Evolutionary conservation across 768 basidiomycete genomes (phyloP), one percentile per base, ranked within the genome.

Genomic region (Calvatia gigantea): DNA sequence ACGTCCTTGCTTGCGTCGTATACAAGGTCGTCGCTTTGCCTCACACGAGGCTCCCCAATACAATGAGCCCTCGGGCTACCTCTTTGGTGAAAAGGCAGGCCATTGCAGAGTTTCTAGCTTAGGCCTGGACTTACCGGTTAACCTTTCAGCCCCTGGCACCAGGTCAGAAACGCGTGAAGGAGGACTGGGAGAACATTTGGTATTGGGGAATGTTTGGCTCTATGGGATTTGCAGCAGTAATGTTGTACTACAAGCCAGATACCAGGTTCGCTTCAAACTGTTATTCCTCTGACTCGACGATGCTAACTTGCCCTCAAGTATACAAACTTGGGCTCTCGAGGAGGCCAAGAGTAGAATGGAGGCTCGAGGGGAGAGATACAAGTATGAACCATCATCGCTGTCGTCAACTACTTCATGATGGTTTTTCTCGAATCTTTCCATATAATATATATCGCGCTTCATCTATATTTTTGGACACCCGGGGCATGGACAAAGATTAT

Each of bases 281-380:
- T 52, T 47, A 17, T 44, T 47, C 33, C 32, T 46, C 33, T 39
- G 11, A 33, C 29, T 17, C 23, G 9, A 29, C 44, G 11, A 27
- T 51, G 43, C 53, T 45, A 21, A 56, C 29, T 41, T 23, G 19
- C 46, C 25, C 33, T 60, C 33, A 64, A 97, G 94, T 67, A 89
- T 97, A 72, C 89, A 93, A 73, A 84, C 87, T 1, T 97, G 94
- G 94, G 94, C 94, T 29, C 72, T 94, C 67, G 79, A 86, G 60
- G 94, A 97, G 70, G 94, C 94, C 8, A 92, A 94, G 71, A 77
- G 76, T 54, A 78, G 94, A 60, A 91, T 97, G 90, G 91, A 94
- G 64, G 92, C 87, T 11, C 83, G 93, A n/a, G 93, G 91, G 47
- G 94, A 95, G 75, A 84, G 87, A 66, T 87, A 88, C 69, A 83